phyloP scores from a whole-genome alignment of 1,284 basidiomycete species.

The Ustilago nuda region DNA sequence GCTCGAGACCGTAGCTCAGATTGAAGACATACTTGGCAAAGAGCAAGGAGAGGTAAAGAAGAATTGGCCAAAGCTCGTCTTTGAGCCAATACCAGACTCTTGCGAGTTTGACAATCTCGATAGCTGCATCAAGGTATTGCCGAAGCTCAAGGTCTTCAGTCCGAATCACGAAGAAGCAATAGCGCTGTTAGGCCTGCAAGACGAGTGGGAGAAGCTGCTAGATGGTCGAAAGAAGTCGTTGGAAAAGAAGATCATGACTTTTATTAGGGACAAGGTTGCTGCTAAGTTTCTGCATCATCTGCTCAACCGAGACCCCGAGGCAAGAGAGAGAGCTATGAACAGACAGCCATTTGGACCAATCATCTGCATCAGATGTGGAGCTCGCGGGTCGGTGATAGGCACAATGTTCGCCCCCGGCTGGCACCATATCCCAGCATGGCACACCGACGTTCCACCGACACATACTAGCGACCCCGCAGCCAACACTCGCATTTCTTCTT shows the following conservation, averaged over 20 bases:
- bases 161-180: slow-evolving; percentile 73
- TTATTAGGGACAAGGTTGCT: slow-evolving; percentile 28
- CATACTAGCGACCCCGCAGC: not conserved
- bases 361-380: slow-evolving; percentile 53
- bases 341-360: slow-evolving; percentile 30
- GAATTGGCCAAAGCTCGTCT: slow-evolving; percentile 74
- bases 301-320: not conserved
- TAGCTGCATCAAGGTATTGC: slow-evolving; percentile 76
- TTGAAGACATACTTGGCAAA: slow-evolving; percentile 70
- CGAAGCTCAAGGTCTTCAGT: slow-evolving; percentile 75
- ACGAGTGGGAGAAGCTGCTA: slow-evolving; percentile 26
- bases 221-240: not conserved
- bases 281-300: slow-evolving; percentile 19
- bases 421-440: slow-evolving; percentile 44
- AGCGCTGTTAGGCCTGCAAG: slow-evolving; percentile 62
- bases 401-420: slow-evolving; percentile 17
- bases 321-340: not conserved
- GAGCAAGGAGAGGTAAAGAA: slow-evolving; percentile 72
- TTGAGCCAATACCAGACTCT: slow-evolving; percentile 82
- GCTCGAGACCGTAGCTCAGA: slow-evolving; percentile 76
- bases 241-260: slow-evolving; percentile 13
- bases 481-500: not conserved
- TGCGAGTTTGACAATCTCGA: slow-evolving; percentile 75
- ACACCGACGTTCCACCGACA: slow-evolving; percentile 15
- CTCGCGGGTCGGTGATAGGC: slow-evolving; percentile 51